Evolutionary conservation across 2,329 filamentous ascomycete genomes (phyloP), one percentile per base, ranked within the genome.

Genomic region (Colletotrichum sp.): DNA sequence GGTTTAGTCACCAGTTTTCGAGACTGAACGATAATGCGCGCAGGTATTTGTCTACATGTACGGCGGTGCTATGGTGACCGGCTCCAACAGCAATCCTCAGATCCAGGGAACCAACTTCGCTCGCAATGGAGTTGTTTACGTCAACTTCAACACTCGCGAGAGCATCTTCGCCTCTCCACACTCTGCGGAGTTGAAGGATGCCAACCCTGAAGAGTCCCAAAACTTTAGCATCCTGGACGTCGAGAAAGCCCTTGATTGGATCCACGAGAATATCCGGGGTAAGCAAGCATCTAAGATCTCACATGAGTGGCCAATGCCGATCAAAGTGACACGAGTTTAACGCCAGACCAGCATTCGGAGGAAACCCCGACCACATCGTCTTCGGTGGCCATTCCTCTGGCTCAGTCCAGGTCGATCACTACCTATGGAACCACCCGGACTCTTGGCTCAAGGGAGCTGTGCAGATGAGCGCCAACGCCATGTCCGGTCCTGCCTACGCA

Each of bases 161-260:
- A 86, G 85, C 71, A 85, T 87, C 52, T 88, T 86, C 65, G 86
- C 86, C 9, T 88, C 86, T 7, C 83, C 86, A 6, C 81, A 86
- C 71, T 87, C 86, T 18, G 81, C 85, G 5, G 82, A 86, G 79
- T 78, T 87, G 26, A 70, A 78, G 43, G 72, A 60, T 9, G 63
- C 80, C 69, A 81, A 82, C 55, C 82, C 81, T 61, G 83, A 36
- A 7, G 76, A 71, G 74, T 66, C 74, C 21, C 76, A 78, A 52
- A 78, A 78, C 82, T 80, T 85, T 81, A 82, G 80, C 67, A 81
- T 86, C 30, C 79, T 84, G 24, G 84, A 86, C 59, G 83, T 84
- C 74, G 80, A 84, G 32, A 83, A 83, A 21, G 81, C 84, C 16
- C 78, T 86, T n/a, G 81, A 84, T 28, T 86, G 84, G 84, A 78